Evolutionary conservation across 108 stramenopile species (phyloP).

Genomic region (Nitzschia putrida): DNA sequence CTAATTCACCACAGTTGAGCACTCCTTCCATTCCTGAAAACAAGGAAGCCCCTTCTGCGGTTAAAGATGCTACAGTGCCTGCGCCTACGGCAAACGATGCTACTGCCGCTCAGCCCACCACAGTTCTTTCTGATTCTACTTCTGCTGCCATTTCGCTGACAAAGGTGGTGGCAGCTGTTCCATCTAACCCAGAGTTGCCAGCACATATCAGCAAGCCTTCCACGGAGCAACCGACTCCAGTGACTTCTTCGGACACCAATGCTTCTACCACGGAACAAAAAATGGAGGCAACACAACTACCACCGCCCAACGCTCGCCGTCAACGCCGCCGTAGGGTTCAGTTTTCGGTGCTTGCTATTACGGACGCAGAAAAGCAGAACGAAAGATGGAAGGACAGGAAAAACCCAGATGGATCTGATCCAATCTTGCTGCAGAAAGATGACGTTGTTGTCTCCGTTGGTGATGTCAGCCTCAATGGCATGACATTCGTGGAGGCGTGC

Average conservation of each 20-base stretch:
- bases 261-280: neutral
- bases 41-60: neutral
- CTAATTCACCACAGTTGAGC: neutral
- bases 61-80: neutral
- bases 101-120: neutral
- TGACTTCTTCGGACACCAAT: neutral
- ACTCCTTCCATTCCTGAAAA: neutral
- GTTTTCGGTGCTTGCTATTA: constrained; percentile 59
- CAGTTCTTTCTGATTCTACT: neutral
- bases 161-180: neutral
- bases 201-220: neutral
- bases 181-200: neutral
- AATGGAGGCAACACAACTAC: neutral
- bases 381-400: constrained; percentile 12
- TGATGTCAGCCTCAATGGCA: constrained; percentile 44
- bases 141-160: neutral
- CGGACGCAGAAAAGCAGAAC: constrained; percentile 59
- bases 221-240: neutral
- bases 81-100: neutral
- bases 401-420: neutral
- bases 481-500: constrained; percentile 60
- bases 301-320: neutral
- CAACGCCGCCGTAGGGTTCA: constrained; percentile 56
- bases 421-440: constrained; percentile 43
- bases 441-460: constrained; percentile 73